A percentile compares a stretch with the other conserved stretches of the same genome.
These are phyloP conservation scores for Amanita fuliginea DNA, from an alignment of 768 basidiomycete species.

Conservation along the genomic window DNA sequence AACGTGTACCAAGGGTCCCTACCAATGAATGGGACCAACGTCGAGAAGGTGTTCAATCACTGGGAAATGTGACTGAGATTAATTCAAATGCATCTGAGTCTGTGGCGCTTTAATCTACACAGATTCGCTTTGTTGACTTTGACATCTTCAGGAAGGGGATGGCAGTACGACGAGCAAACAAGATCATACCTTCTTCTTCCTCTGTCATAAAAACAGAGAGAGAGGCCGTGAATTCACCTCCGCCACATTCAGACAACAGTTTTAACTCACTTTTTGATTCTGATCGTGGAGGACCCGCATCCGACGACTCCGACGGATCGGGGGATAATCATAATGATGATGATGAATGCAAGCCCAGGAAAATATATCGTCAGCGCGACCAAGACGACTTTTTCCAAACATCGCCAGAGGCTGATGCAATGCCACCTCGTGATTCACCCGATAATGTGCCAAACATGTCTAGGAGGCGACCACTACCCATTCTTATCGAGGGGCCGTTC, in stretches of 20 bases:
- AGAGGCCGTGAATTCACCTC: background rate
- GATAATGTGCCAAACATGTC: background rate
- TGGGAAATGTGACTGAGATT: background rate
- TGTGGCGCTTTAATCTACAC: background rate
- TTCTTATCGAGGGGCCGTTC: slow-evolving; percentile 20
- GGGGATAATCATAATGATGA: background rate
- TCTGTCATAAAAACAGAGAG: too few species aligned
- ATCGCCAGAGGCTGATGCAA: background rate
- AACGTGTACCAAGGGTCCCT: too few species aligned
- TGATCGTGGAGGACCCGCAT: background rate
- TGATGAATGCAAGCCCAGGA: background rate
- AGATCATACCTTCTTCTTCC: background rate
- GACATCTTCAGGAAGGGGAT: background rate
- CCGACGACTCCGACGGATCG: background rate
- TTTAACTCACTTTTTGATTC: slow-evolving; percentile 6
- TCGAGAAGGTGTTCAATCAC: background rate
- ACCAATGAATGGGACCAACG: background rate
- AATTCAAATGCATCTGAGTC: background rate
- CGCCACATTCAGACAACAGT: background rate
- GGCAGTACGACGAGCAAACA: background rate
- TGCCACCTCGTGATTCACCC: background rate
- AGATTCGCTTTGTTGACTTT: background rate
- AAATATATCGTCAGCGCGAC: background rate
- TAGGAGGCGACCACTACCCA: slow-evolving; percentile 8
- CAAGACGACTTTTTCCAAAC: slow-evolving; percentile 3